A percentile compares a stretch with the other conserved stretches of the same genome.
These are phyloP conservation scores for Panaeolus cyanescens DNA, from an alignment of 768 basidiomycete genomes.

Conservation along the genomic window DNA sequence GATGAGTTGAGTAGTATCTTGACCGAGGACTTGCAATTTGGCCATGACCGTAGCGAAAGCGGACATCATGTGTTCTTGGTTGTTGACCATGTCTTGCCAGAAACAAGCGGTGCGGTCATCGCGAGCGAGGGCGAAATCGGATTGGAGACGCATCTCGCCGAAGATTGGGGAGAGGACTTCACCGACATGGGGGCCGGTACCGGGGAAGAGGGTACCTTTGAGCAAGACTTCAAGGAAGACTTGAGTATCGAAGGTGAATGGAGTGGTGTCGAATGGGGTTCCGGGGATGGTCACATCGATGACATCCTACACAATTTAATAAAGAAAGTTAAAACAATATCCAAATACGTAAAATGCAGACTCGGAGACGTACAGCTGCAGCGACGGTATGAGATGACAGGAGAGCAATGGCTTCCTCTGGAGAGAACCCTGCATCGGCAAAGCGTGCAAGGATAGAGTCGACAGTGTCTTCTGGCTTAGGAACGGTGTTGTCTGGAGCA, in stretches of 20 bases:
- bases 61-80: conserved; percentile 20
- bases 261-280: conserved; percentile 35
- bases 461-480: conserved; percentile 20
- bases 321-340: too few relatives aligned
- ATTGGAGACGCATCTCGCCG: conserved; percentile 26
- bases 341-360: conserved; percentile 11
- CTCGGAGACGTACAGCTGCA: conserved; percentile 17
- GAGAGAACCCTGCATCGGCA: conserved; percentile 28
- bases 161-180: conserved; percentile 23
- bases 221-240: conserved; percentile 38
- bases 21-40: conserved; percentile 31
- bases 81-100: conserved; percentile 22
- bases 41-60: conserved; percentile 30
- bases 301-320: too few relatives aligned
- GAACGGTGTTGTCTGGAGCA: conserved; percentile 14
- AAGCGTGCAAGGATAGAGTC: conserved; percentile 25
- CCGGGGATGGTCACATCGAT: conserved; percentile 27
- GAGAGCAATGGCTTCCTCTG: conserved; percentile 25
- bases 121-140: conserved; percentile 21
- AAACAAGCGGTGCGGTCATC: conserved; percentile 24
- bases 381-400: conserved; percentile 30
- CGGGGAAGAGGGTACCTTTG: conserved; percentile 21
- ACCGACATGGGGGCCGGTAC: conserved; percentile 16
- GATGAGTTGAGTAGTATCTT: conserved; percentile 24
- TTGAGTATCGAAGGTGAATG: conserved; percentile 31